Evolutionary conservation across 495 filamentous ascomycete genomes (phyloP), one percentile per base, ranked within the genome.

Genomic region (Penicillium mononematosum): DNA sequence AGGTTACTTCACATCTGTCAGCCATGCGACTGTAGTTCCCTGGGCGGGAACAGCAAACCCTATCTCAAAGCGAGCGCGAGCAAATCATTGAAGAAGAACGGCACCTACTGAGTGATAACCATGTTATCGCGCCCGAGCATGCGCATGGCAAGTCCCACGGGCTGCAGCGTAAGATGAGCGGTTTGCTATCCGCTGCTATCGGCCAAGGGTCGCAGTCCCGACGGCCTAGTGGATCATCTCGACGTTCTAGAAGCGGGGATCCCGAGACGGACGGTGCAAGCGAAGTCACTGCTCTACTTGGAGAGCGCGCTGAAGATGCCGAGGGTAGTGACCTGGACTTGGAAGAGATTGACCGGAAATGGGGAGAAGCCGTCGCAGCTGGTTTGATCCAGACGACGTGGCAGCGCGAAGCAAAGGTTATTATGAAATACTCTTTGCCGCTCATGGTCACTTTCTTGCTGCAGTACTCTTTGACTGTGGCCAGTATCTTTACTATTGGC

Each of bases 301-400:
- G 24, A 19, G 71, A 66, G 32, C 16, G 45, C 43, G 7, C 48
- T 52, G 29, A 22, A 50, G 70, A 38, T 19, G 12, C 32, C 7
- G 53, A 38, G 12, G 56, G 74, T 56, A 32, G 70, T 75, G 55
- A 64, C 59, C 53, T 71, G 65, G 68, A 65, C 25, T 56, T 56
- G 4, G 70, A 76, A 16, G 75, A 77, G 42, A 75, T 79, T 39
- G 75, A 79, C 54, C 71, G 79, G 45, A 86, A 88, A 72, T 96
- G 91, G 91, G 87, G 91, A 53, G 85, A 88, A 38, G 89, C 90
- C 2, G 89, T 92, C 11, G 76, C 80, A 0, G 80, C 83, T 4
- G 89, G 89, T 8, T 74, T 79, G 56, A 88, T 95, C 58, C 84
- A 88, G 48, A 96, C 91, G 3, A 91, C 90, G 0, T 95, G 90